A percentile compares a stretch with the other conserved stretches of the same genome.
phyloP scores from a whole-genome alignment of 2,329 filamentous ascomycete genomes.

The Fusarium sp. region DNA sequence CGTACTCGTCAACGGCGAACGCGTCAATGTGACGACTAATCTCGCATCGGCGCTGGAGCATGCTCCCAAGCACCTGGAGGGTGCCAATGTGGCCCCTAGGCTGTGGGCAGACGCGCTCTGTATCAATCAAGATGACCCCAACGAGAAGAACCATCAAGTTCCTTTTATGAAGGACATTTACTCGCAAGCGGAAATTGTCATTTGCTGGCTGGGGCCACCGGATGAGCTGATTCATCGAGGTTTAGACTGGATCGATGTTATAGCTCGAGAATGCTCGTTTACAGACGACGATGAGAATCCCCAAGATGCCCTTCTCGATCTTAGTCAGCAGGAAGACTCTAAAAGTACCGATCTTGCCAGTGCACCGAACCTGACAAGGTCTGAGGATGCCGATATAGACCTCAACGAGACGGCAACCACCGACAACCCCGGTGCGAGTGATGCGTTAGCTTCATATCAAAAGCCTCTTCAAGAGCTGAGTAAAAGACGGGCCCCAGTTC shows the following conservation, averaged over 20 bases:
- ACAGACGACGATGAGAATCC: not conserved
- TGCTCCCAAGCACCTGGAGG: not conserved
- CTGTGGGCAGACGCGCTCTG: constrained; percentile 8
- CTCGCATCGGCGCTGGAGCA: not conserved
- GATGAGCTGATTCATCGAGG: not conserved
- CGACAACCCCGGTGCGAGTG: not conserved
- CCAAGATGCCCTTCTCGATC: not conserved
- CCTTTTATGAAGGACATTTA: constrained; percentile 6
- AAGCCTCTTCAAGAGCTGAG: not conserved
- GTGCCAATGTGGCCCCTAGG: not conserved
- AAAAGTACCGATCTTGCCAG: too few species aligned
- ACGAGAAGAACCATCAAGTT: constrained; percentile 6
- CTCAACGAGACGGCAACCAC: not conserved
- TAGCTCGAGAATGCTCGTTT: not conserved
- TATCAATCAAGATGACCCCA: not conserved
- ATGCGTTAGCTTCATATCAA: constrained; percentile 5
- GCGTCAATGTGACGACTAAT: not conserved
- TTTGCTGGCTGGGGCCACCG: constrained; percentile 5
- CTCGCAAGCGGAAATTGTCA: not conserved
- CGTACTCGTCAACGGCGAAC: not conserved
- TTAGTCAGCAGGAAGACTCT: not conserved
- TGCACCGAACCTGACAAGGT: not conserved
- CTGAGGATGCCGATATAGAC: not conserved
- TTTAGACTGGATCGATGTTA: not conserved
- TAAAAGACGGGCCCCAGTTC: not conserved